Conservation (phyloP, 306 rosid genomes). For the Sicyos baderoa region DNA sequence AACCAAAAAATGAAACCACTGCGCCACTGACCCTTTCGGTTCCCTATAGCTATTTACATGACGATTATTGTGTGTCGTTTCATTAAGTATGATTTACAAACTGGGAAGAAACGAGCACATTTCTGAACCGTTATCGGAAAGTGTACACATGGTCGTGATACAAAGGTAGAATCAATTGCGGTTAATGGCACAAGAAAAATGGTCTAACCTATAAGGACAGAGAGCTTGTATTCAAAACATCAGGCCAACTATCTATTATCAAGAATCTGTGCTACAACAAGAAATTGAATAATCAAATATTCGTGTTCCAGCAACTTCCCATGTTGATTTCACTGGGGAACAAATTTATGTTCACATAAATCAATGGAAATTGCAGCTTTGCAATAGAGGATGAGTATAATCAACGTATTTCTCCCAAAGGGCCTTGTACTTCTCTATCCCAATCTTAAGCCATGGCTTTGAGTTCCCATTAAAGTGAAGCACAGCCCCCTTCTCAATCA, state of each 20-base stretch:
- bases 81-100: too few relatives aligned
- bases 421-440: constrained; percentile 64
- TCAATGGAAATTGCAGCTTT: constrained; percentile 63
- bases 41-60: too few relatives aligned
- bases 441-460: constrained; percentile 75
- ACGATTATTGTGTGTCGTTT: too few relatives aligned
- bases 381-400: constrained; percentile 56
- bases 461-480: constrained; percentile 73
- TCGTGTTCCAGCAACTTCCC: constrained; percentile 28
- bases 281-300: neutral
- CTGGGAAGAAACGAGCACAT: too few relatives aligned
- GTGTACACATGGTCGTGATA: neutral
- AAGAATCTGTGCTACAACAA: constrained; percentile 3
- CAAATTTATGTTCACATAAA: constrained; percentile 19
- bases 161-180: neutral
- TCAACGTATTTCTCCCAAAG: constrained; percentile 62
- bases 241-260: constrained; percentile 1
- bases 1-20: too few relatives aligned
- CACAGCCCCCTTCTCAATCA: constrained; percentile 61
- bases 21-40: too few relatives aligned
- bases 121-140: too few relatives aligned
- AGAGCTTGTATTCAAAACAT: neutral
- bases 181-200: constrained; percentile 4
- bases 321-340: constrained; percentile 31
- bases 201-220: neutral